Evolutionary conservation across 2,329 filamentous ascomycete species (phyloP), one percentile per base, ranked within the genome.

Genomic region (Magnaporthiopsis incrustans): DNA sequence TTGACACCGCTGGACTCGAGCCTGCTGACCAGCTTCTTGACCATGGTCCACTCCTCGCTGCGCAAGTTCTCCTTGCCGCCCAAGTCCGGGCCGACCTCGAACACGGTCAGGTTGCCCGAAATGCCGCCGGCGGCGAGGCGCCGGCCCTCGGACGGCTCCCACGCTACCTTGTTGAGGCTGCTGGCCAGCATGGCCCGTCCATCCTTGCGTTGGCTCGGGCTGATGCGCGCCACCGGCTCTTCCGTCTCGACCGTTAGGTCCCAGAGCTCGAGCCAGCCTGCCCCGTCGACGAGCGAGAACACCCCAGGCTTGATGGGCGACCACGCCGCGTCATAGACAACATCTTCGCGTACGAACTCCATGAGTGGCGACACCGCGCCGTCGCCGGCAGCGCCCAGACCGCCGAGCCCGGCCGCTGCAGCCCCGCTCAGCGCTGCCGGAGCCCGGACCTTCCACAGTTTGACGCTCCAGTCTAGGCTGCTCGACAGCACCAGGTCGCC

Each of bases 281-380:
- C 91, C 44, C 95, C 95, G 70, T 99, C 96, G 2, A 98, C 95
- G 26, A 96, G 86, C 1, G 91, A 92, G 76, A 99, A 99, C 11
- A 99, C 91, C 53, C 92, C 93, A 0, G 95, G 95, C 74, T 95
- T 94, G 68, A 95, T 85, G 0, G 95, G 95, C 18, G 92, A 96
- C 96, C 96, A 99, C 63, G 89, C 89, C 3, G 92, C 93, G 74
- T 97, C 94, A 77, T 99, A 99, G 62, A 99, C 93, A 26, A 97
- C 89, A 71, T 99, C 96, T 77, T 99, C 96, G 64, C 95, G 89
- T 26, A 90, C 89, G 72, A 99, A 92, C 68, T 98, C 92, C 15
- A 98, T 83, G 32, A 99, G 81, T 0, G 95, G 95, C 3, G 83
- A 77, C 35, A 94, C 87, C 44, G 77, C 75, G 57, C 80, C 78